A percentile compares a stretch with the other conserved stretches of the same genome.
These are phyloP conservation scores for Xylariaceae sp. DNA, from an alignment of 2,329 filamentous ascomycete genomes.

Conservation along the genomic window DNA sequence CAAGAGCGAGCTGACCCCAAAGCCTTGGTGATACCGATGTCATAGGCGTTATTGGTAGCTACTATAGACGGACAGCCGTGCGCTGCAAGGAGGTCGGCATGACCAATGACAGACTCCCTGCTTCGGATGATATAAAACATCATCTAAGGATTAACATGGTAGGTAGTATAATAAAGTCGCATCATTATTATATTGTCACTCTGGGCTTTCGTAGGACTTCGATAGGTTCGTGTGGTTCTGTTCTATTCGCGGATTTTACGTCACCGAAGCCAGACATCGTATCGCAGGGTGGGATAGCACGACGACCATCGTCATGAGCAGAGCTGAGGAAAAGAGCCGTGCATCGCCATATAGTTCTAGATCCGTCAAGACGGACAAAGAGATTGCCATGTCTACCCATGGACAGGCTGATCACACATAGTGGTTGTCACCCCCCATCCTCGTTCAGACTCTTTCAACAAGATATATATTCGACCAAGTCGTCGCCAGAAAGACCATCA, in stretches of 20 bases:
- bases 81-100: background rate
- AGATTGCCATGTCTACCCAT: too few species aligned
- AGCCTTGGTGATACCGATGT: background rate
- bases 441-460: too few species aligned
- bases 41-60: background rate
- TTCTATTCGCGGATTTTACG: background rate
- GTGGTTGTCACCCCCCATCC: too few species aligned
- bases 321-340: background rate
- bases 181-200: too few species aligned
- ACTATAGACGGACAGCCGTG: too few species aligned
- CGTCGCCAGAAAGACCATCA: background rate
- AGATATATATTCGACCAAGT: too few species aligned
- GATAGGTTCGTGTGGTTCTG: too few species aligned
- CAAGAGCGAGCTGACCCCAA: background rate
- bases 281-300: background rate
- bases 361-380: too few species aligned
- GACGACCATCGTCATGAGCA: background rate
- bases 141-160: background rate
- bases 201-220: too few species aligned
- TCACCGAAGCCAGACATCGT: background rate
- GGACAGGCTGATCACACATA: too few species aligned
- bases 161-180: background rate
- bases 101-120: background rate
- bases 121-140: background rate
- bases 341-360: too few species aligned